These are phyloP conservation scores for Grosmannia penicillata DNA, from an alignment of 2,329 filamentous ascomycete species.

Conservation along the genomic window DNA sequence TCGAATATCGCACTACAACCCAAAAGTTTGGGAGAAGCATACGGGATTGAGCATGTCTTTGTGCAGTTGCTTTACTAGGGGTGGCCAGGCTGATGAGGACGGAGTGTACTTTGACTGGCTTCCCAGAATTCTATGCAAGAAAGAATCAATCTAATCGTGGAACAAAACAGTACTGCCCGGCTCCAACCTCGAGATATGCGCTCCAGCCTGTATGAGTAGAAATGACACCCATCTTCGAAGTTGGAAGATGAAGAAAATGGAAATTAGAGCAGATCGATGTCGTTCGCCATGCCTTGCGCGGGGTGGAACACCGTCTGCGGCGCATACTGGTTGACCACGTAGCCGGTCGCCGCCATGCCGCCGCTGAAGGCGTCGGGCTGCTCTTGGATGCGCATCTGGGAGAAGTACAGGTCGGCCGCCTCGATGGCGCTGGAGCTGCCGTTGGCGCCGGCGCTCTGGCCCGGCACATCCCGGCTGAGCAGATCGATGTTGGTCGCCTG, in stretches of 20 bases:
- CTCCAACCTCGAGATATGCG: no score
- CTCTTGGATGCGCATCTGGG: constrained; percentile 55
- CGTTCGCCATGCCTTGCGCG: constrained; percentile 45
- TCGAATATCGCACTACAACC: no score
- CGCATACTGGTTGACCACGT: constrained; percentile 71
- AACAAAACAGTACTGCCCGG: no score
- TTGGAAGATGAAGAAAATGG: neutral
- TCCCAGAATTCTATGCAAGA: no score
- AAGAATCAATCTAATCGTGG: no score
- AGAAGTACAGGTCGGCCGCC: constrained; percentile 84
- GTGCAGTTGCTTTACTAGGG: no score
- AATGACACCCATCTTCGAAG: neutral
- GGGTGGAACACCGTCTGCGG: constrained; percentile 64
- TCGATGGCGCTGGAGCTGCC: constrained; percentile 51
- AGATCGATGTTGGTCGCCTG: constrained; percentile 36
- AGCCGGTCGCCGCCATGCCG: constrained; percentile 37
- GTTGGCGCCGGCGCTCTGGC: neutral
- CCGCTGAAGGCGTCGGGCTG: constrained; percentile 51
- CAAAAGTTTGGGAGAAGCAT: no score
- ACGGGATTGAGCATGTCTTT: no score
- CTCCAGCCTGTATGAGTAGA: neutral
- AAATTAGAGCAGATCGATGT: constrained; percentile 43
- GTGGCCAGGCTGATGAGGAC: no score
- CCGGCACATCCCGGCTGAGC: constrained; percentile 17
- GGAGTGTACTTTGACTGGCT: no score